phyloP scores from a whole-genome alignment of 225 moss, liverwort and hornwort species.

The Pseudoscleropodium purum region DNA sequence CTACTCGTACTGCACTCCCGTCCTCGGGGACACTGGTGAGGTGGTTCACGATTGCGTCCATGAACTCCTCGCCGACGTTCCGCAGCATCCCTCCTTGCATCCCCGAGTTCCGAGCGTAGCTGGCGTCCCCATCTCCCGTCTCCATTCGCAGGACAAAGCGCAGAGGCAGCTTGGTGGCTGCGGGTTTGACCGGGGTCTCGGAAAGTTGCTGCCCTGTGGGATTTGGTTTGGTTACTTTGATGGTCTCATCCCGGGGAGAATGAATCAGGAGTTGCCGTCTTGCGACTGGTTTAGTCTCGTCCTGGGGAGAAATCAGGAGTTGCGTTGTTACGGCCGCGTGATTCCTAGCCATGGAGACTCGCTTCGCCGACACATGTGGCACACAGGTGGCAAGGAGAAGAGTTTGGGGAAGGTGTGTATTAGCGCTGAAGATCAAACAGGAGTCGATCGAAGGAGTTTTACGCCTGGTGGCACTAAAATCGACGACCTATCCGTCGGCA shows the following conservation, averaged over 20 bases:
- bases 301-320: neutral
- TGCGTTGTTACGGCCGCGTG: neutral
- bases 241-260: neutral
- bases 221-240: neutral
- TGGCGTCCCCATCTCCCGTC: neutral
- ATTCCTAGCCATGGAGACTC: neutral
- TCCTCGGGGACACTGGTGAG: neutral
- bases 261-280: neutral
- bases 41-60: neutral
- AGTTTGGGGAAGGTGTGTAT: neutral
- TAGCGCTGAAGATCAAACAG: neutral
- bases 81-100: neutral
- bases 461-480: neutral
- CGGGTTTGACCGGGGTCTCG: neutral
- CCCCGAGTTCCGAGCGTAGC: constrained; percentile 4
- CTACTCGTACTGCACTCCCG: neutral
- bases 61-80: neutral
- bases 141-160: neutral
- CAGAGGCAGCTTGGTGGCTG: neutral
- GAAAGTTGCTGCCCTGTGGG: neutral
- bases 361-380: neutral
- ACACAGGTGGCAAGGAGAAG: neutral
- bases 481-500: neutral
- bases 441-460: neutral
- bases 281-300: neutral